Conservation (phyloP, 108 stramenopile genomes). For the Nitzschia inconspicua region DNA sequence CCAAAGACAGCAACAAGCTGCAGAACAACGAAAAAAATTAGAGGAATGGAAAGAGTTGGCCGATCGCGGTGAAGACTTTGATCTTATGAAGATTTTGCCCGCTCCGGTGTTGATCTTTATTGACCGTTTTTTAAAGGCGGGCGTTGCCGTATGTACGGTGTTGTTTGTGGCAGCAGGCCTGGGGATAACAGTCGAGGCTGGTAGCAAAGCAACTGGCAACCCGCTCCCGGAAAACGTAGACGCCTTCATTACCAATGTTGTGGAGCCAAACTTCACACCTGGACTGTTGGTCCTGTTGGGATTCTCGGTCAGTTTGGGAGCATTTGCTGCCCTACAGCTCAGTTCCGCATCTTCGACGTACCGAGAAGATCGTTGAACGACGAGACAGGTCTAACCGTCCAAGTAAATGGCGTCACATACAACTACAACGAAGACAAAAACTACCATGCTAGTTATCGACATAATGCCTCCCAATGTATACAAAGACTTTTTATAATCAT, state of each 20-base stretch:
- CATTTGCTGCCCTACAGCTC: slow-evolving; percentile 70
- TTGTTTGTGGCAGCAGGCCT: slow-evolving; percentile 69
- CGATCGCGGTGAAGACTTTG: slow-evolving; percentile 57
- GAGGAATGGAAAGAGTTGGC: slow-evolving; percentile 48
- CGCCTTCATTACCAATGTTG: slow-evolving; percentile 52
- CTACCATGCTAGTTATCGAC: not conserved
- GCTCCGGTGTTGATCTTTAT: slow-evolving; percentile 54
- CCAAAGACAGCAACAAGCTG: slow-evolving; percentile 12
- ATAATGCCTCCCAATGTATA: not conserved
- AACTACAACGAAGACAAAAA: not conserved
- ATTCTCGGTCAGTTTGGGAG: slow-evolving; percentile 71
- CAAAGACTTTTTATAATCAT: too few species aligned
- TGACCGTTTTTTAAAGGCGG: slow-evolving; percentile 71
- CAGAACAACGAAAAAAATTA: slow-evolving; percentile 46
- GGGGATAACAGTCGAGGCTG: slow-evolving; percentile 74
- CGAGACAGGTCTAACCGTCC: too few species aligned
- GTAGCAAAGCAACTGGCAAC: slow-evolving; percentile 53
- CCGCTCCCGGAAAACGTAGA: slow-evolving; percentile 62
- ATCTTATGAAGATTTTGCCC: slow-evolving; percentile 64
- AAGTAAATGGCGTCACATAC: not conserved
- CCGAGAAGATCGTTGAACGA: slow-evolving; percentile 18
- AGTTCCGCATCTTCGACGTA: slow-evolving; percentile 42
- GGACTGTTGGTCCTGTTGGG: slow-evolving; percentile 70
- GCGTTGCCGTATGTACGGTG: slow-evolving; percentile 49
- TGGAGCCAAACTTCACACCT: slow-evolving; percentile 86